A percentile compares a stretch with the other conserved stretches of the same genome.
Conservation (phyloP, 1,139 yeast species). For the Hansenula lynferdii region DNA sequence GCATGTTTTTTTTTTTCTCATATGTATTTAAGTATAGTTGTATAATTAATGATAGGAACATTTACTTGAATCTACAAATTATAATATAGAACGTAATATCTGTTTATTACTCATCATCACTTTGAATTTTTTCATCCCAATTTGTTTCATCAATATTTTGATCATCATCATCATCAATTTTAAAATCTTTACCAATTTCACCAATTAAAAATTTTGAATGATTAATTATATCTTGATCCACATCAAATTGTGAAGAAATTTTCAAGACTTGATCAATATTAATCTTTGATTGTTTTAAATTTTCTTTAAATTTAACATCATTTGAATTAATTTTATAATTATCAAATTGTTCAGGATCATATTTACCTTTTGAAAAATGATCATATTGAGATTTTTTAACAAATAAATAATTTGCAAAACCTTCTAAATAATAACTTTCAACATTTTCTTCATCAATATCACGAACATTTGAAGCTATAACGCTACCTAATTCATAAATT, state of each 20-base stretch:
- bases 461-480: slow-evolving; percentile 55
- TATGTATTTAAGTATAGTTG: too few relatives aligned
- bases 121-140: slow-evolving; percentile 36
- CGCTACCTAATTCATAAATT: slow-evolving; percentile 57
- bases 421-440: slow-evolving; percentile 79
- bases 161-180: too few relatives aligned
- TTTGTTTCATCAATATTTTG: slow-evolving; percentile 39
- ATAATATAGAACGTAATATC: too few relatives aligned
- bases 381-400: slow-evolving; percentile 35
- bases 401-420: slow-evolving; percentile 62
- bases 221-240: slow-evolving; percentile 49
- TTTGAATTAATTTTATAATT: slow-evolving; percentile 8
- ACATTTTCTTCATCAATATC: slow-evolving; percentile 80
- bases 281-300: slow-evolving; percentile 12
- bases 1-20: too few relatives aligned
- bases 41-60: too few relatives aligned
- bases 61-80: not conserved
- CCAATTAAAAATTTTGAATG: slow-evolving; percentile 46
- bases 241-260: slow-evolving; percentile 38
- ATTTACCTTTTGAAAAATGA: not conserved
- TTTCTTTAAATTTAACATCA: slow-evolving; percentile 11
- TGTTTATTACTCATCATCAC: slow-evolving; percentile 24
- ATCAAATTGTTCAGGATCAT: slow-evolving; percentile 19
- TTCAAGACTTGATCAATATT: slow-evolving; percentile 16
- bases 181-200: too few relatives aligned